A percentile compares a stretch with the other conserved stretches of the same genome.
Evolutionary conservation across 2,329 filamentous ascomycete species (phyloP).

Genomic region (Orbilia blumenaviensis): DNA sequence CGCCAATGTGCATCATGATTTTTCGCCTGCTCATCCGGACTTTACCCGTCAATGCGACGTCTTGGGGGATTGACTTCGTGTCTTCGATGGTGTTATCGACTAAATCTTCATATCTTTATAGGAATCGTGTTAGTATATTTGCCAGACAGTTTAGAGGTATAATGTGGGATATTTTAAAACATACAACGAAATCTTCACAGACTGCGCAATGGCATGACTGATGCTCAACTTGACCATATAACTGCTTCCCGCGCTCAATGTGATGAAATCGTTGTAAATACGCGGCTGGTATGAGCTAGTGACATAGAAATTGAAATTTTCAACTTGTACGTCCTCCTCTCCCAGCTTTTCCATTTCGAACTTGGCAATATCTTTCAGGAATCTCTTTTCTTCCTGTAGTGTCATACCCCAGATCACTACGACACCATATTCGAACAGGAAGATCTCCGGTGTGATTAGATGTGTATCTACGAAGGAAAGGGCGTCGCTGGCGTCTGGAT

Average conservation of each 20-base stretch:
- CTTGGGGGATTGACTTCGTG: constrained; percentile 89
- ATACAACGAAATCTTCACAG: constrained; percentile 71
- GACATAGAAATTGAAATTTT: constrained; percentile 99
- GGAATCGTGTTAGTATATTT: background rate
- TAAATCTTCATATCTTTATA: constrained; percentile 75
- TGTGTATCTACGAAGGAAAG: constrained; percentile 56
- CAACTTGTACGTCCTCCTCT: constrained; percentile 88
- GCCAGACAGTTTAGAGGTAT: too few species aligned
- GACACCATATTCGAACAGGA: constrained; percentile 96
- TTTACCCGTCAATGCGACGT: constrained; percentile 91
- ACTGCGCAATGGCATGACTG: constrained; percentile 92
- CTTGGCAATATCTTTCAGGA: constrained; percentile 91
- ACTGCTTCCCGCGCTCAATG: constrained; percentile 88
- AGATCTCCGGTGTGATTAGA: constrained; percentile 85
- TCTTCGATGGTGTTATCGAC: constrained; percentile 92
- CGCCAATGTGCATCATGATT: constrained; percentile 99
- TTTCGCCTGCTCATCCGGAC: constrained; percentile 86
- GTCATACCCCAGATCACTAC: constrained; percentile 99
- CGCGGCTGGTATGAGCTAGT: constrained; percentile 96
- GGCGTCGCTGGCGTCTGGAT: constrained; percentile 60
- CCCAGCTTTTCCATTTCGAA: constrained; percentile 92
- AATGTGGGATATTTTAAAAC: background rate
- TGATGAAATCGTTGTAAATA: constrained; percentile 99
- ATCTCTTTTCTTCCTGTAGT: constrained; percentile 83
- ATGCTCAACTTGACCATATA: constrained; percentile 99